phyloP scores from a whole-genome alignment of 495 filamentous ascomycete species.

The Trichocladium antarcticum region DNA sequence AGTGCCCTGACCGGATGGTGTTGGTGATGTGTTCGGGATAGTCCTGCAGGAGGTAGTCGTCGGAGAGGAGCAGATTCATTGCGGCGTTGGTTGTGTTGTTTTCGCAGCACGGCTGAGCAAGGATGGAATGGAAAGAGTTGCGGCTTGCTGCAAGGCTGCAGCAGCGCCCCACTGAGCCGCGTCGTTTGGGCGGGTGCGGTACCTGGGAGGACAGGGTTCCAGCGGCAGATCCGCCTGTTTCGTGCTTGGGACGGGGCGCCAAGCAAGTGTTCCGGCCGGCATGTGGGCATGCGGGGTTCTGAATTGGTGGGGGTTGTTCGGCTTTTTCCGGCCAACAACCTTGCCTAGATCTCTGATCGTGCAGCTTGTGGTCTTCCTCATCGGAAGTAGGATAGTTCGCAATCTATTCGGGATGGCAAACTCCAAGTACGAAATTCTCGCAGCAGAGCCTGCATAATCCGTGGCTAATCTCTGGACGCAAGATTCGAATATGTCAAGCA shows the following conservation, averaged over 20 bases:
- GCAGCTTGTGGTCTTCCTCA: not conserved
- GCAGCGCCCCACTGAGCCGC: slow-evolving; percentile 8
- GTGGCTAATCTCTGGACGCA: not conserved
- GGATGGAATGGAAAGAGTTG: not conserved
- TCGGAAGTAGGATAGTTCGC: not conserved
- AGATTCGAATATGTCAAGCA: slow-evolving; percentile 83
- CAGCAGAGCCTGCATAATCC: not conserved
- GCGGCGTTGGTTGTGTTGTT: not conserved
- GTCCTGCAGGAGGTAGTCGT: slow-evolving; percentile 71
- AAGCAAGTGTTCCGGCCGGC: not conserved
- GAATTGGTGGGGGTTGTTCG: not conserved
- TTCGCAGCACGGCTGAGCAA: not conserved
- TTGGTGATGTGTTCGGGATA: slow-evolving; percentile 83
- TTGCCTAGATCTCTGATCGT: not conserved
- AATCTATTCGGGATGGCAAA: slow-evolving; percentile 32
- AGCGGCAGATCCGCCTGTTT: slow-evolving; percentile 4
- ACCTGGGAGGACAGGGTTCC: not conserved
- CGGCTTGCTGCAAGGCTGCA: slow-evolving; percentile 9
- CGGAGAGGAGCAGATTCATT: slow-evolving; percentile 44
- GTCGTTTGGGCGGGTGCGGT: not conserved
- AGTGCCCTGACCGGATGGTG: slow-evolving; percentile 62
- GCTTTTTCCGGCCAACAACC: not conserved
- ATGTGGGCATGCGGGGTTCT: not conserved
- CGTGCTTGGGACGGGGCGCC: not conserved
- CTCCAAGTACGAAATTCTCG: slow-evolving; percentile 28